Base-by-base conservation (phyloP, 2,329 filamentous ascomycete genomes). In the Ophiocordyceps sinensis region DNA sequence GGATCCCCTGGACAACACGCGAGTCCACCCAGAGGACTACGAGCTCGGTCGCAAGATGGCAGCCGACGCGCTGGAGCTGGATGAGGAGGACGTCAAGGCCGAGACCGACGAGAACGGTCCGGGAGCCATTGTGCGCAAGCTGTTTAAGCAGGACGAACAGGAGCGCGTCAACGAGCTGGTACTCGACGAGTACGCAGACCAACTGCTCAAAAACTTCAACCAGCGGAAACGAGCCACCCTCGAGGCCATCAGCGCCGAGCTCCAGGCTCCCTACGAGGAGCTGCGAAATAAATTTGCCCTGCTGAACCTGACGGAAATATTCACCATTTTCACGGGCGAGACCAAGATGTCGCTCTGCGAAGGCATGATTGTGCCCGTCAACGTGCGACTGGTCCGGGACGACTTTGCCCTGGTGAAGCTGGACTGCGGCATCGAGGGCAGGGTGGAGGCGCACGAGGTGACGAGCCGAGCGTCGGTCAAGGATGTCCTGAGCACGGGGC, bases 11-110 rank as follows among this genome's bases (percentile, higher is more conserved):
- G 91, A 98, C 62, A 94, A 91, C 57, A 98, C 91, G 37, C 84
- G 91, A 66, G 87, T 98, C 15, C 91, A 98, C 55, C 91, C 91
- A 1, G 91, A 98, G 66, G 91, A 98, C 58, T 98, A 98, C 61
- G 91, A 98, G 51, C 80, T 98, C 46, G 91, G 87, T 38, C 85
- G 89, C 51, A 98, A 98, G 65, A 96, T 98, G 82, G 91, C 91
- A 17, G 91, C 91, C 4, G 91, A 98, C 67, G 91, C 91, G 14
- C 70, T 98, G 38, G 89, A 95, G 57, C 72, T 98, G 49, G 91
- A 98, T 51, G 91, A 98, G 63, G 91, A 98, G 65, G 91, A 98
- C 53, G 86, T 98, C 57, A 93, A 94, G 62, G 86, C 84, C 1
- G 88, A 96, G 63, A 83, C 82, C 5, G 85, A 94, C 49, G 86